Conservation (phyloP, 257 asterid species). For the Eustoma russellianum region DNA sequence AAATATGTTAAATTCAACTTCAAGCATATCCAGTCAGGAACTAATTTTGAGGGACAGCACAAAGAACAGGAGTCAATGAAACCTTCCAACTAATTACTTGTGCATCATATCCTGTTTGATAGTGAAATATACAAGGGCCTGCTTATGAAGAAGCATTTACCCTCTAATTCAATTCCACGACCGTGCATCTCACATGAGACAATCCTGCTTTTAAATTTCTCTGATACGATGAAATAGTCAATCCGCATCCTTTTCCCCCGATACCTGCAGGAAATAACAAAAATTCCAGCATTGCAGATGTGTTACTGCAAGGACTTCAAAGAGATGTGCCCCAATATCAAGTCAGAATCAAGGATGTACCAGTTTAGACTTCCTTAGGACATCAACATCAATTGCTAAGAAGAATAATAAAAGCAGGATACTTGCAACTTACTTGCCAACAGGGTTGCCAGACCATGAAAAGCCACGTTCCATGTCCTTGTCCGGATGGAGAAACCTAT, state of each 20-base stretch:
- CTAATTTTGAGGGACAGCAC: too few relatives aligned
- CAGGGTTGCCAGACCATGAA: conserved; percentile 96
- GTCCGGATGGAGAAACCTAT: conserved; percentile 68
- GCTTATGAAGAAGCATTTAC: conserved; percentile 18
- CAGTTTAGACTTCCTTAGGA: not conserved
- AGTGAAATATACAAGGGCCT: too few relatives aligned
- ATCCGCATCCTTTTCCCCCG: conserved; percentile 99
- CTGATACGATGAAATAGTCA: conserved; percentile 73
- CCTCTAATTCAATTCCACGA: conserved; percentile 69
- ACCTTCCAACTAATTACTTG: too few relatives aligned
- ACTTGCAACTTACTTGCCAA: conserved; percentile 62
- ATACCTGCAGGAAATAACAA: conserved; percentile 41
- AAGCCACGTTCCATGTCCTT: conserved; percentile 77
- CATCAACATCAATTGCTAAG: conserved; percentile 1
- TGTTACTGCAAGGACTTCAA: not conserved
- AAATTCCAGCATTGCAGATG: not conserved
- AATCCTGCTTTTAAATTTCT: conserved; percentile 59
- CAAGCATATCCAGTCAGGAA: too few relatives aligned
- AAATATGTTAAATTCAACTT: too few relatives aligned
- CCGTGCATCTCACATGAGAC: conserved; percentile 76
- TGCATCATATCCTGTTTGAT: too few relatives aligned
- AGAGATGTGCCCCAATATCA: too few relatives aligned
- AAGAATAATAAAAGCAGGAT: not conserved
- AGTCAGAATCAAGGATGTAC: too few relatives aligned
- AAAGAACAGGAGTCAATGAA: too few relatives aligned